Evolutionary conservation across 2,329 filamentous ascomycete genomes (phyloP).

Genomic region (Torrubiellomyces zombiae): DNA sequence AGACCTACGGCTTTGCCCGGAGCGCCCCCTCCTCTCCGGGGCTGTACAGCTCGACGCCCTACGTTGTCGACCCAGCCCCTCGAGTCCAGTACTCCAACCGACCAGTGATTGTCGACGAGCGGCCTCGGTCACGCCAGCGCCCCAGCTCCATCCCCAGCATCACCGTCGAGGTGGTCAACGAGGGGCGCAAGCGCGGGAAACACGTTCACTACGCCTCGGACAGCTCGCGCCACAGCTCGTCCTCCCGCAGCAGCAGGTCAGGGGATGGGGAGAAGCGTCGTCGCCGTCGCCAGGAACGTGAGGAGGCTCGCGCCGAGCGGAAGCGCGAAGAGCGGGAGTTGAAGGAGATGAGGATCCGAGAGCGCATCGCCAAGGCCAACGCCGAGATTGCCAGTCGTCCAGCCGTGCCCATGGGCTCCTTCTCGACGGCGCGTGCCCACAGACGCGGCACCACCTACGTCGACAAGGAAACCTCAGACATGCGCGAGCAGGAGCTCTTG

Average conservation of each 20-base stretch:
- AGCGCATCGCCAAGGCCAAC: conserved; percentile 24
- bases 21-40: conserved; percentile 24
- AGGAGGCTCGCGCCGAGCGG: conserved; percentile 8
- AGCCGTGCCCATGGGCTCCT: conserved; percentile 14
- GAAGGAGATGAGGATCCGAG: conserved; percentile 7
- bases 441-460: conserved; percentile 8
- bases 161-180: conserved; percentile 21
- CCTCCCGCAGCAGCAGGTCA: conserved; percentile 13
- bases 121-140: conserved; percentile 10
- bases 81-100: conserved; percentile 11
- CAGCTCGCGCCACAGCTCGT: conserved; percentile 17
- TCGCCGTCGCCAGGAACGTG: conserved; percentile 9
- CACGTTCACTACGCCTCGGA: conserved; percentile 20
- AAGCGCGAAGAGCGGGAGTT: conserved; percentile 8
- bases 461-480: conserved; percentile 7
- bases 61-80: conserved; percentile 10
- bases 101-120: conserved; percentile 23
- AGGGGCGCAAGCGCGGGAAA: conserved; percentile 9
- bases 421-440: conserved; percentile 9
- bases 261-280: conserved; percentile 12
- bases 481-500: conserved; percentile 16
- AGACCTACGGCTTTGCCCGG: conserved; percentile 19
- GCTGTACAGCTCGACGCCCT: conserved; percentile 7
- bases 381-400: conserved; percentile 23
- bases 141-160: too few relatives aligned